These are phyloP conservation scores for Talaromyces sp. DNA, from an alignment of 2,329 filamentous ascomycete species.

Conservation along the genomic window DNA sequence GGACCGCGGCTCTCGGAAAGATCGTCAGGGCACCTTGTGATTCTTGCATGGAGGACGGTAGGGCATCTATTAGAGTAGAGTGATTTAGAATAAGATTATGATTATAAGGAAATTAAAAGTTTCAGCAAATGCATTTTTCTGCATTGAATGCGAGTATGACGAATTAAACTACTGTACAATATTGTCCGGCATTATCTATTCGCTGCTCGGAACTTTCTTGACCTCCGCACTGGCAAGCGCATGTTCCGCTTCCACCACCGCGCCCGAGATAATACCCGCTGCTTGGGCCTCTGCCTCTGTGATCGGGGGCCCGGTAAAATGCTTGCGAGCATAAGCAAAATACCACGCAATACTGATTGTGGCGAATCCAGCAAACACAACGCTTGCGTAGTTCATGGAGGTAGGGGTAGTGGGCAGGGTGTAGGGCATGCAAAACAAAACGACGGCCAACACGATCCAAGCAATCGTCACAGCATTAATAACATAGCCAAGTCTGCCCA, in stretches of 20 bases:
- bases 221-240: constrained; percentile 19
- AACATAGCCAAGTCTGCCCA: constrained; percentile 68
- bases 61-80: too few relatives aligned
- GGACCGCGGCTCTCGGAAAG: constrained; percentile 39
- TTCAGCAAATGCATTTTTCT: too few relatives aligned
- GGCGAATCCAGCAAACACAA: constrained; percentile 67
- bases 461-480: constrained; percentile 70
- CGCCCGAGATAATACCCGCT: constrained; percentile 36
- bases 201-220: constrained; percentile 20
- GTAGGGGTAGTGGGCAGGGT: constrained; percentile 59
- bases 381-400: constrained; percentile 69
- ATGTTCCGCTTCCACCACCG: constrained; percentile 36
- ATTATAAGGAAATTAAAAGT: neutral
- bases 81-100: neutral
- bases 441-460: constrained; percentile 71
- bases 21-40: constrained; percentile 34
- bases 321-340: constrained; percentile 62
- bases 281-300: constrained; percentile 28
- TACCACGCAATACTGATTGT: constrained; percentile 65
- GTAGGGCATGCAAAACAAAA: constrained; percentile 76
- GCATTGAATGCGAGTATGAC: too few relatives aligned
- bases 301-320: constrained; percentile 62
- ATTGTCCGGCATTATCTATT: neutral
- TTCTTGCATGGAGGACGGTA: too few relatives aligned
- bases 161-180: constrained; percentile 13